Base-by-base conservation (phyloP, 331 rosid genomes). In the Quercus lobata region DNA sequence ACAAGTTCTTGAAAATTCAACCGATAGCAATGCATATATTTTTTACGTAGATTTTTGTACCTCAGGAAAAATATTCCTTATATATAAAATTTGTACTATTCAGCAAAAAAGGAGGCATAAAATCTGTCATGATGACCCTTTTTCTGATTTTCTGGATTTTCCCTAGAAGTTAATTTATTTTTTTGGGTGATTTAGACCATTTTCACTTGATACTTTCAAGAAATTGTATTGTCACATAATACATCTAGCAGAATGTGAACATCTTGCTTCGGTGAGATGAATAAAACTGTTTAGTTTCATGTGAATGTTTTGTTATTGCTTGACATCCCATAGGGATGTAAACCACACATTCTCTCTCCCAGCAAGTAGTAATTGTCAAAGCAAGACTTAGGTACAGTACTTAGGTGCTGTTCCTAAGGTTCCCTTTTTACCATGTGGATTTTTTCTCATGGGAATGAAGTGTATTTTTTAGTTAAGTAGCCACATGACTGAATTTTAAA, bases 1-100 rank as follows among this genome's bases (percentile, higher is more conserved):
- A 10, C 55, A 41, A 78, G 53, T 34, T 86, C 61, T 73, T n/a
- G 72, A 61, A 54, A 41, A 4, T 34, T 25, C 68, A 11, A 15
- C 18, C 3, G 25, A 25, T 25, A 61, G 12, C 16, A 12, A 22
- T 25, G 5, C 25, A 25, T 25, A 3, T 9, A 12, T 8, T 22
- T 24, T 24, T 22, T 62, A 27, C 2, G 4, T 15, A 62, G 35
- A 62, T 27, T 62, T 65, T 7, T 65, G 46, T 1, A 2, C 5
- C 4, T 15, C 0, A 0, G 5, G 25, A 30, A 63, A 63, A 29
- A 10, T 7, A 17, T 29, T 29, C 21, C 44, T 63, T 63, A 7
- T 63, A n/a, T 63, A 63, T 63, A 17, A 29, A 30, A 5, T 63
- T 65, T 6, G 22, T 65, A 65, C 22, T 7, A 6, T 30, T 30